These are phyloP conservation scores for Capronia americana DNA, from an alignment of 2,329 filamentous ascomycete species.

Conservation along the genomic window DNA sequence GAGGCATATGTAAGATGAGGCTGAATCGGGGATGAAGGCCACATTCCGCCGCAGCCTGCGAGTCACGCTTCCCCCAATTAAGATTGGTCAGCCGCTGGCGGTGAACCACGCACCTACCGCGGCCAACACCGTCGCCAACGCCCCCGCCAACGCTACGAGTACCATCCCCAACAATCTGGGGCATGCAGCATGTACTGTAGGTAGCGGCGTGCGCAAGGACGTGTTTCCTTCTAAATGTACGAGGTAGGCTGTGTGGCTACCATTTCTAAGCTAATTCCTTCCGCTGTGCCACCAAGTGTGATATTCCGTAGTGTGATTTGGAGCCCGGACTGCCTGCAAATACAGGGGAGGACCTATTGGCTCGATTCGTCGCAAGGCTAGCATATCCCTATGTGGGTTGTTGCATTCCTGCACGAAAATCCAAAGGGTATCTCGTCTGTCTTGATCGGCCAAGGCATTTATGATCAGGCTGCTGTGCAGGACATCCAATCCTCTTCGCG, in stretches of 20 bases:
- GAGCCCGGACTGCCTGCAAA: background rate
- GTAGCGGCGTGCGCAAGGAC: no score
- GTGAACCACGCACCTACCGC: background rate
- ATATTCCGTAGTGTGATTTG: background rate
- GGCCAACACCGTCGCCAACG: background rate
- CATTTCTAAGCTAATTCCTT: background rate
- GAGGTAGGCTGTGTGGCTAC: background rate
- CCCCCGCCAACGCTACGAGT: background rate
- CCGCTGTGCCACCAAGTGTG: background rate
- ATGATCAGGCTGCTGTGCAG: background rate
- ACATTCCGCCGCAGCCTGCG: background rate
- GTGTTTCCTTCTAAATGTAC: background rate
- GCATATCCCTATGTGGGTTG: background rate
- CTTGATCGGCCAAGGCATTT: background rate
- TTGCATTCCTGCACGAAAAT: background rate
- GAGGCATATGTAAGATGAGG: background rate
- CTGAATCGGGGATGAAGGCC: slow-evolving; percentile 4
- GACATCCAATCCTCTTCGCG: background rate
- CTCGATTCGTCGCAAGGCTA: background rate
- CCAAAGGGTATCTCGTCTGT: background rate
- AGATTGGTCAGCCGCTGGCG: background rate
- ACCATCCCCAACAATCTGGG: background rate
- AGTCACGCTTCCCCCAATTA: background rate
- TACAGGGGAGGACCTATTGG: background rate
- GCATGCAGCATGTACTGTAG: background rate